phyloP scores from a whole-genome alignment of 2,329 filamentous ascomycete genomes.

The Ophiognomonia clavigignenti-juglandacearum region DNA sequence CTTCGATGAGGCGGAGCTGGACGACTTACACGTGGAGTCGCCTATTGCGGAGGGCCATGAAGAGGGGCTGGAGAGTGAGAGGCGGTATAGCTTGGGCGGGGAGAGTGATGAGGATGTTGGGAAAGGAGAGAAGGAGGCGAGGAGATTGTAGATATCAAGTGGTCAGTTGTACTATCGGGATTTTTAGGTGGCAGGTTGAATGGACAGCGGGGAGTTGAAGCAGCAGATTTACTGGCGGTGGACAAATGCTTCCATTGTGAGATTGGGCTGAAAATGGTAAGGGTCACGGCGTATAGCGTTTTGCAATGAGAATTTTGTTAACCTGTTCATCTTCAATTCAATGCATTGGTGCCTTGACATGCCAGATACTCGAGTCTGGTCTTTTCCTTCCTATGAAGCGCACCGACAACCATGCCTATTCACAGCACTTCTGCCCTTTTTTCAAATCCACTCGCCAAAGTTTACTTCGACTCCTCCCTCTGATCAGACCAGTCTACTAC shows the following conservation, averaged over 20 bases:
- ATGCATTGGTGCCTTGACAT: not conserved
- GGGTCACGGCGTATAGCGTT: not conserved
- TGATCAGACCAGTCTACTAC: no score
- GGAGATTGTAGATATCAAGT: not conserved
- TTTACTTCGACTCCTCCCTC: no score
- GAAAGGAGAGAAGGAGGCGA: conserved; percentile 18
- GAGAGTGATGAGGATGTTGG: conserved; percentile 49
- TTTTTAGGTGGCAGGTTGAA: not conserved
- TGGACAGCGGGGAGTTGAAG: not conserved
- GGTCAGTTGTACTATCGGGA: not conserved
- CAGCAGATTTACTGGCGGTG: no score
- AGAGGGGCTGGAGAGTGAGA: conserved; percentile 27
- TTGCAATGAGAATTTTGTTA: not conserved
- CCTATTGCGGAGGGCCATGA: conserved; percentile 34
- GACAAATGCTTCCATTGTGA: not conserved
- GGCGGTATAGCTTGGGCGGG: conserved; percentile 53
- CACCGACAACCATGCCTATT: no score
- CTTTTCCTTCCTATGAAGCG: no score
- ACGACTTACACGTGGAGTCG: conserved; percentile 51
- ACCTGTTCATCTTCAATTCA: not conserved
- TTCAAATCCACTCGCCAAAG: no score
- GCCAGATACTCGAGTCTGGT: no score
- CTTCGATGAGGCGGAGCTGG: conserved; percentile 62
- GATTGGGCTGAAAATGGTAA: not conserved
- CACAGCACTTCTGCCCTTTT: no score